Percentiles rank a stretch among this genome's conserved stretches.
Conservation (phyloP, 2,329 filamentous ascomycete genomes). For the Cadophora sp. region DNA sequence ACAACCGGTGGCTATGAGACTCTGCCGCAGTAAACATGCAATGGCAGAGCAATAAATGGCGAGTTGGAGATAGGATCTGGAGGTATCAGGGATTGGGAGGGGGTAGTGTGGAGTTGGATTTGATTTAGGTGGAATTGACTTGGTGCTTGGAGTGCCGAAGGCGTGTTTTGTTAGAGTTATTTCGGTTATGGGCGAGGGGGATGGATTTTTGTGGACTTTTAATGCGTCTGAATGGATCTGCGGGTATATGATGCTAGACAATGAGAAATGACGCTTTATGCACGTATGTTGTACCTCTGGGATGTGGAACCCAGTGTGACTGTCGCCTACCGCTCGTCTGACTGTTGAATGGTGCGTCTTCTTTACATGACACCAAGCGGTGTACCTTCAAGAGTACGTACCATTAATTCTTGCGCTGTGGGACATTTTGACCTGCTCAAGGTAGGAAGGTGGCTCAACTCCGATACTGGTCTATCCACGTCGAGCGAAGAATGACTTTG, state of each 20-base stretch:
- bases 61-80: neutral
- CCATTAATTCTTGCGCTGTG: too few relatives aligned
- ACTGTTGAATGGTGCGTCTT: too few relatives aligned
- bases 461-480: too few relatives aligned
- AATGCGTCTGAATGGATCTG: neutral
- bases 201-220: neutral
- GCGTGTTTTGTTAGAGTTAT: neutral
- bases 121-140: neutral
- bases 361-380: too few relatives aligned
- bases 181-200: neutral
- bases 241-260: neutral
- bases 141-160: neutral
- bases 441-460: too few relatives aligned
- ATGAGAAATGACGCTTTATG: neutral
- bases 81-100: neutral
- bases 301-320: neutral
- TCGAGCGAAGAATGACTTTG: too few relatives aligned
- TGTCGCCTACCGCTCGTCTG: too few relatives aligned
- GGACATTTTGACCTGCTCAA: too few relatives aligned
- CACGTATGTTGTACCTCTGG: neutral
- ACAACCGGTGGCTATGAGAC: conserved; percentile 59
- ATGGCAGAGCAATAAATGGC: neutral
- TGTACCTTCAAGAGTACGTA: too few relatives aligned
- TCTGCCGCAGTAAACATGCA: conserved; percentile 17
- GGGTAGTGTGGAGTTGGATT: neutral